Evolutionary conservation across 1,284 basidiomycete species (phyloP), one percentile per base, ranked within the genome.

Genomic region (Austroboletus niveus): DNA sequence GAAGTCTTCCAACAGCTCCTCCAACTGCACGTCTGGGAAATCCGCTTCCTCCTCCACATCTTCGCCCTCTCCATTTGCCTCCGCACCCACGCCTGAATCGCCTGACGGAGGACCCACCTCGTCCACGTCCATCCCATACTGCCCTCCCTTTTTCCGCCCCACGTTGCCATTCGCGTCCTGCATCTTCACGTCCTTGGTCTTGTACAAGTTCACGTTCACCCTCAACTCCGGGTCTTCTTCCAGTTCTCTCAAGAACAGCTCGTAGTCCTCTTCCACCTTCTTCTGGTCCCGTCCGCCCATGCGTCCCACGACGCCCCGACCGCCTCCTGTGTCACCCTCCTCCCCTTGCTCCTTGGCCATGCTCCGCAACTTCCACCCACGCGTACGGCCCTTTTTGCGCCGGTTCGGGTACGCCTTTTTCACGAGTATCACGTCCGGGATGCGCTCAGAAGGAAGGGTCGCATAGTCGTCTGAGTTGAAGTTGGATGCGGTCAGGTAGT

Each of bases 211-310:
- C 64, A 99, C 87, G 15, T 84, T 85, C 15, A 81, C 79, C 47
- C 96, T 83, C 78, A 98, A 77, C 77, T 98, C 96, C 47, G 90
- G 87, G 73, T 99, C 96, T 71, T 99, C 96, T 72, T 98, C 96
- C 52, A 99, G 72, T 63, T 98, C 95, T 47, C 92, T 82, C 72
- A 99, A 75, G 84, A 99, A 99, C 56, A 93, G 63, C 75, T 98
- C 96, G 70, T 98, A 99, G 68, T 98, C 96, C 67, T 92, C 86
- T 68, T 98, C 94, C 55, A 98, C 92, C 75, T 94, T 94, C 75
- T 84, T 89, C 72, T 89, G 83, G 71, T 98, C 95, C 47, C 94
- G 76, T 41, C 94, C 94, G 38, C 94, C 94, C 75, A 90, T 80
- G 47, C 94, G 77, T 1, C 94, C 94, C 36, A 97, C 84, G 5